Base-by-base conservation (phyloP, 305 asterid genomes). In the Fraxinus floribunda region DNA sequence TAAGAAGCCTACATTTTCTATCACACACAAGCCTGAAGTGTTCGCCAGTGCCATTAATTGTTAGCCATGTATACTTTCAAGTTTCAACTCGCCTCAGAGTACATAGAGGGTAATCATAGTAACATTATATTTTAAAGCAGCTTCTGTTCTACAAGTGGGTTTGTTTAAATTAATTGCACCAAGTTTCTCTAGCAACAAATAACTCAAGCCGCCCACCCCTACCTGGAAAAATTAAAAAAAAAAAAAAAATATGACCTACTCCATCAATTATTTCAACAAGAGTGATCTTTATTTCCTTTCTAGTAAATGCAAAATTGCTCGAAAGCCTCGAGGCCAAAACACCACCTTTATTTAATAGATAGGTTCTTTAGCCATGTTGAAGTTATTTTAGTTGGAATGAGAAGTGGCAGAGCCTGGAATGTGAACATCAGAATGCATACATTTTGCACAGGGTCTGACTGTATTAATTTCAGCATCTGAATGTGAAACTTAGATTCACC, bases 321-420 rank as follows among this genome's bases (percentile, higher is more conserved):
- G 3, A 72, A 72, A 34, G 7, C 46, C 75, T 13, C 20, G 20
- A 30, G 41, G 41, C 22, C 35, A 10, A 68, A 70, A 70, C 18
- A 29, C 39, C 76, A 71, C 5, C 41, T 71, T 73, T n/a, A 1
- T 73, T 35, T 73, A 35, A 35, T 35, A 15, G 77, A 72, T 35
- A 34, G 77, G 26, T 35, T n/a, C 49, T 16, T 6, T 72, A 72
- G 35, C 77, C 29, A 16, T 72, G 77, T 34, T 72, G 49, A 18
- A 18, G 39, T 35, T 73, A 73, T 73, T 73, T 15, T 73, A 73
- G 41, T 36, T n/a, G 35, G 77, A 73, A 73, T 18, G 13, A n/a
- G 77, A 73, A 73, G 52, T 68, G 46, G 46, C 52, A 73, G 46
- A n/a, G 29, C 77, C 52, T 73, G 49, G 46, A 73, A n/a, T 73